phyloP scores from a whole-genome alignment of 2,329 filamentous ascomycete genomes.

The Paracorniculantispora psalliotae region DNA sequence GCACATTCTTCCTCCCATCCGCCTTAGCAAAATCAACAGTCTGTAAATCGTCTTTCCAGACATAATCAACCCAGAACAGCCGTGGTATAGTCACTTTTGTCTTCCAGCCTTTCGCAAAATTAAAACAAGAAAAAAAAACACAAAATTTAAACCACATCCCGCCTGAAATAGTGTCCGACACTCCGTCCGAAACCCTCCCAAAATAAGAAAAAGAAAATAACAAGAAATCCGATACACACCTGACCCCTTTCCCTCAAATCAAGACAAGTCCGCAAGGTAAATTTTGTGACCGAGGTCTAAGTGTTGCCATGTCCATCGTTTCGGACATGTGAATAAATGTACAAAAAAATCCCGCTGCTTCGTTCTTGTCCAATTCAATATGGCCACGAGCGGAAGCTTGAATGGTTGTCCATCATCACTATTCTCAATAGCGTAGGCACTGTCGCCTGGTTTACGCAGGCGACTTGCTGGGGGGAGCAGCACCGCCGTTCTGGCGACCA shows the following conservation, averaged over 20 bases:
- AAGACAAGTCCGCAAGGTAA: conserved; percentile 38
- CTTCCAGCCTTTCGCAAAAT: conserved; percentile 29
- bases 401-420: background rate
- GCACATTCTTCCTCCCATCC: background rate
- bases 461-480: conserved; percentile 54
- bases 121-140: conserved; percentile 15
- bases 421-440: background rate
- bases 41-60: conserved; percentile 23
- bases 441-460: conserved; percentile 41
- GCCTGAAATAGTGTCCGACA: conserved; percentile 34
- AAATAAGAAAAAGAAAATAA: conserved; percentile 19
- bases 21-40: conserved; percentile 19
- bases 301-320: conserved; percentile 33
- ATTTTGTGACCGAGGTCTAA: background rate
- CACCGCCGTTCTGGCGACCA: conserved; percentile 57
- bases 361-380: conserved; percentile 6
- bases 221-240: conserved; percentile 29
- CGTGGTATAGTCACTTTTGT: conserved; percentile 37
- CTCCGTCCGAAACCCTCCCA: conserved; percentile 32
- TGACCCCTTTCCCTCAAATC: conserved; percentile 34
- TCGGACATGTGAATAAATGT: conserved; percentile 18
- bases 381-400: background rate
- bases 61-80: conserved; percentile 30
- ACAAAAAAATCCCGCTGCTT: background rate
- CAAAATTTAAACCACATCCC: conserved; percentile 25